A percentile compares a stretch with the other conserved stretches of the same genome.
Conservation (phyloP, 2,329 filamentous ascomycete genomes). For the Blumeriella jaapii region DNA sequence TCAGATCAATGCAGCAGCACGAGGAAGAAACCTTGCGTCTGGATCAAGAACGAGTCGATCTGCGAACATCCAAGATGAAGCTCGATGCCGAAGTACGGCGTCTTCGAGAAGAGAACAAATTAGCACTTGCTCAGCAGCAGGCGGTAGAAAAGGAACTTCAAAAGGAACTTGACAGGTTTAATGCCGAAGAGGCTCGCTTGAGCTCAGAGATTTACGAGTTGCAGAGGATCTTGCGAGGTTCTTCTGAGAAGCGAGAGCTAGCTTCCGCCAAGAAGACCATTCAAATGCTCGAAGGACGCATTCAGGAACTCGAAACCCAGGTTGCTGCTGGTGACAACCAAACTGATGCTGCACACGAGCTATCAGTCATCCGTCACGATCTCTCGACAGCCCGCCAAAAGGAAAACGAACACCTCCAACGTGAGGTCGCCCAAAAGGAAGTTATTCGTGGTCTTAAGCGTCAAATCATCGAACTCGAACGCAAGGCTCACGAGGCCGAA, state of each 20-base stretch:
- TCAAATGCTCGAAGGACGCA: slow-evolving; percentile 48
- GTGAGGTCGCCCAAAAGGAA: slow-evolving; percentile 53
- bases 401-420: slow-evolving; percentile 52
- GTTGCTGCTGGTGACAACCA: slow-evolving; percentile 27
- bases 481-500: slow-evolving; percentile 53
- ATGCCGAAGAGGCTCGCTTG: slow-evolving; percentile 53
- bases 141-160: slow-evolving; percentile 52
- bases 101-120: slow-evolving; percentile 51
- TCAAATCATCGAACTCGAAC: slow-evolving; percentile 55
- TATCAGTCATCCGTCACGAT: slow-evolving; percentile 51
- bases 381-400: slow-evolving; percentile 51
- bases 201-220: slow-evolving; percentile 42
- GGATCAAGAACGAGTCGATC: slow-evolving; percentile 57
- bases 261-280: slow-evolving; percentile 45
- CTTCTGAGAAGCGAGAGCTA: slow-evolving; percentile 34
- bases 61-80: slow-evolving; percentile 55
- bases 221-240: slow-evolving; percentile 30
- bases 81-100: slow-evolving; percentile 56
- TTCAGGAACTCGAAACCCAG: slow-evolving; percentile 35
- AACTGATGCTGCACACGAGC: slow-evolving; percentile 38
- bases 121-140: slow-evolving; percentile 43
- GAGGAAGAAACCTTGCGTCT: slow-evolving; percentile 48
- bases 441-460: slow-evolving; percentile 50
- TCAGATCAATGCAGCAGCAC: slow-evolving; percentile 42
- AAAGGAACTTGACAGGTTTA: slow-evolving; percentile 53